phyloP scores from a whole-genome alignment of 345 rosid genomes.

The Pistacia vera region DNA sequence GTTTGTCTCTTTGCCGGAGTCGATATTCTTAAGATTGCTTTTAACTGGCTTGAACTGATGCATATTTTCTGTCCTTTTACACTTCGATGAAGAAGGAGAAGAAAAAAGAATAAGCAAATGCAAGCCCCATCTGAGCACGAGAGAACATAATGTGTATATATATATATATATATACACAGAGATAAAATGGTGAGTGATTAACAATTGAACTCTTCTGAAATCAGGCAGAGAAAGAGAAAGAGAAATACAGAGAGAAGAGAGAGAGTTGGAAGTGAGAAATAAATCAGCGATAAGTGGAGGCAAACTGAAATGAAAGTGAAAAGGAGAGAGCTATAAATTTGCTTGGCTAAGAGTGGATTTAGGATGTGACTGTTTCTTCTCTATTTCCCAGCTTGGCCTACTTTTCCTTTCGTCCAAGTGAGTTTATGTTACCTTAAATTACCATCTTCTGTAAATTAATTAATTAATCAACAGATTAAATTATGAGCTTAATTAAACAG shows the following conservation, averaged over 20 bases:
- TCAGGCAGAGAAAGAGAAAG: no score
- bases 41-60: conserved; percentile 42
- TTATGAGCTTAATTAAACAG: no score
- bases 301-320: conserved; percentile 26
- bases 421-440: not conserved
- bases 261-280: conserved; percentile 16
- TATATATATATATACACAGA: no score
- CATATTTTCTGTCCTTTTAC: conserved; percentile 31
- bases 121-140: no score
- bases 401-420: not conserved
- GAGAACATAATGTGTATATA: no score
- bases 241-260: conserved; percentile 11
- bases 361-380: not conserved
- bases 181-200: no score
- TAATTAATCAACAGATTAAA: no score
- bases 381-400: not conserved
- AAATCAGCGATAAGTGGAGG: conserved; percentile 31
- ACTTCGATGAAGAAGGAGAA: conserved; percentile 1
- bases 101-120: not conserved
- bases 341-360: not conserved
- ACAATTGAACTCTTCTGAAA: no score
- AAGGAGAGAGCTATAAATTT: not conserved
- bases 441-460: no score
- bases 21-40: conserved; percentile 32
- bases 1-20: conserved; percentile 25